Conservation (phyloP, 352 stramenopile genomes). For the Aphanomyces euteiches region DNA sequence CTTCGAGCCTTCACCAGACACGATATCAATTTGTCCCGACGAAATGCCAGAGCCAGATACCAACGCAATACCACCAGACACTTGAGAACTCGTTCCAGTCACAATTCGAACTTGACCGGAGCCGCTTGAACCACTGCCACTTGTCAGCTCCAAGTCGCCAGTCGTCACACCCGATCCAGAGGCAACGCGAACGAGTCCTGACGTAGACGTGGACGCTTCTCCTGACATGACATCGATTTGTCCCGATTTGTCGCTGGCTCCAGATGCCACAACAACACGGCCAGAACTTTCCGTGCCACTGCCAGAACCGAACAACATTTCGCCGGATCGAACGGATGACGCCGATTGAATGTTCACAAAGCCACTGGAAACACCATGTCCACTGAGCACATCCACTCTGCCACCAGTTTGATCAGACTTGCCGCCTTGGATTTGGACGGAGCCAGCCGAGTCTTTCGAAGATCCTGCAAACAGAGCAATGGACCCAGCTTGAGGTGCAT, state of each 20-base stretch:
- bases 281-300: neutral
- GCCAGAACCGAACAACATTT: slow-evolving; percentile 11
- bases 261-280: slow-evolving; percentile 17
- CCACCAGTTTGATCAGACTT: slow-evolving; percentile 9
- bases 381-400: slow-evolving; percentile 2
- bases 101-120: slow-evolving; percentile 4
- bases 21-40: slow-evolving; percentile 4
- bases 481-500: slow-evolving; percentile 6
- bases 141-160: neutral
- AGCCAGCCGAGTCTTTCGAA: slow-evolving; percentile 1
- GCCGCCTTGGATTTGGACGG: slow-evolving; percentile 1
- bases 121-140: neutral
- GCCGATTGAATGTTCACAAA: slow-evolving; percentile 8
- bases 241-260: neutral
- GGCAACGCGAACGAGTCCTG: neutral
- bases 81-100: slow-evolving; percentile 1
- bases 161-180: neutral
- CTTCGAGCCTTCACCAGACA: slow-evolving; percentile 1
- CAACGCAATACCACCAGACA: neutral
- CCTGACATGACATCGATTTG: neutral
- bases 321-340: neutral
- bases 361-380: slow-evolving; percentile 8
- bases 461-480: neutral
- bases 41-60: neutral
- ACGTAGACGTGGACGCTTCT: neutral